These are phyloP conservation scores for Phylloporus scabripes DNA, from an alignment of 768 basidiomycete genomes.

Conservation along the genomic window DNA sequence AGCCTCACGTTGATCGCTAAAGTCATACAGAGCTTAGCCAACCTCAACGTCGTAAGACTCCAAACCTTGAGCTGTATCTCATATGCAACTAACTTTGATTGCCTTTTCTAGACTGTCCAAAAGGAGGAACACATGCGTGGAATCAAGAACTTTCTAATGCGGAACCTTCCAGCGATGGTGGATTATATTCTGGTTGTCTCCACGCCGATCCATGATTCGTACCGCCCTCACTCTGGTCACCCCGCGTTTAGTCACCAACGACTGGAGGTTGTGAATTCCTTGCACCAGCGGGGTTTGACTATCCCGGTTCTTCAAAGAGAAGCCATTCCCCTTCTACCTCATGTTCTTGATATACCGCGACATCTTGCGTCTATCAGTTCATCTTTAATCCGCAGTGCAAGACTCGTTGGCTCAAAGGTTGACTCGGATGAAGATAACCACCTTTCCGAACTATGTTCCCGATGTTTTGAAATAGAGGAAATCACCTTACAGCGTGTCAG, in stretches of 20 bases:
- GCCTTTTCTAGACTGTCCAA: conserved; percentile 44
- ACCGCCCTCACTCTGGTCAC: conserved; percentile 24
- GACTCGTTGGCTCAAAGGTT: conserved; percentile 37
- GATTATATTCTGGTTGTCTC: conserved; percentile 77
- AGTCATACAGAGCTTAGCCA: conserved; percentile 85
- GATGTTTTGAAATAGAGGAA: conserved; percentile 68
- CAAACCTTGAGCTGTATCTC: background rate
- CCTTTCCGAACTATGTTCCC: conserved; percentile 52
- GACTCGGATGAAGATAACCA: conserved; percentile 30
- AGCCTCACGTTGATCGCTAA: conserved; percentile 83
- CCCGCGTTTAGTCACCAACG: conserved; percentile 44
- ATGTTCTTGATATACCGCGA: conserved; percentile 71
- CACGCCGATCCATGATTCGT: conserved; percentile 37
- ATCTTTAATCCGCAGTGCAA: conserved; percentile 61
- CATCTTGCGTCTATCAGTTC: conserved; percentile 74
- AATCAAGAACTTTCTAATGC: conserved; percentile 65
- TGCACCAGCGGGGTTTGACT: conserved; percentile 50
- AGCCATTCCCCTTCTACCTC: conserved; percentile 65
- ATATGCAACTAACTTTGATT: conserved; percentile 1
- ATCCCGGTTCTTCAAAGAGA: conserved; percentile 62
- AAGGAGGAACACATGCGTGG: conserved; percentile 83
- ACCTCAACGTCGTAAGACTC: conserved; percentile 62
- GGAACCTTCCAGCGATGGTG: conserved; percentile 63
- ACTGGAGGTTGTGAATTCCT: conserved; percentile 46
- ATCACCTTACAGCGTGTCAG: conserved; percentile 62